These are phyloP conservation scores for Acanthamoeba rhysodes DNA, from an alignment of 208 protist species.

Conservation along the genomic window DNA sequence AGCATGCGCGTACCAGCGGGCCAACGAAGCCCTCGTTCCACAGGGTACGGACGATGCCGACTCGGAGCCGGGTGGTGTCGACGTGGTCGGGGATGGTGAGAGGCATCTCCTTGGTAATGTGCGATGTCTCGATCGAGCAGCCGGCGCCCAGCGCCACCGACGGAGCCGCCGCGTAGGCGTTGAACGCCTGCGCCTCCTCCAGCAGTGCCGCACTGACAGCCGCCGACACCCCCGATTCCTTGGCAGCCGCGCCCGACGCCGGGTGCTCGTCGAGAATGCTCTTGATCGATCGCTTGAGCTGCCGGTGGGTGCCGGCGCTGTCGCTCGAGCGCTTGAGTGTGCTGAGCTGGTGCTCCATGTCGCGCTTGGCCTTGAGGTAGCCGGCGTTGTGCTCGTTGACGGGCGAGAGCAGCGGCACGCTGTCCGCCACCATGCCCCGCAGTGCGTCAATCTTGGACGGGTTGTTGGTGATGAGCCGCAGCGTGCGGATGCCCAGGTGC, in stretches of 20 bases:
- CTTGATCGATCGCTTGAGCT: too few species aligned
- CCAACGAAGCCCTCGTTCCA: constrained; percentile 75
- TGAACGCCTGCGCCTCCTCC: background rate
- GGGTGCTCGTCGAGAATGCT: constrained; percentile 53
- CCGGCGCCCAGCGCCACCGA: background rate
- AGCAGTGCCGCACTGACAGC: background rate
- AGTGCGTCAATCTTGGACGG: constrained; percentile 41
- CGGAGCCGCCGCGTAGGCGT: background rate
- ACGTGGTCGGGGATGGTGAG: background rate
- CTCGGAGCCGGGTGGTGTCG: background rate
- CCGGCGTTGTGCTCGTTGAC: constrained; percentile 72
- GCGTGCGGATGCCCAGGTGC: constrained; percentile 24
- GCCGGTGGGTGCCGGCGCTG: too few species aligned
- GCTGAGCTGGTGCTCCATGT: constrained; percentile 51
- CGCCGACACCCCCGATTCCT: background rate
- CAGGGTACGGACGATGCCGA: constrained; percentile 75
- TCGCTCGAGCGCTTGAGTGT: too few species aligned
- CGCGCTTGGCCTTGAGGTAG: constrained; percentile 76
- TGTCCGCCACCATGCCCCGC: background rate
- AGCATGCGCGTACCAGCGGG: constrained; percentile 58
- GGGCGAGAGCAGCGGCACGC: constrained; percentile 68
- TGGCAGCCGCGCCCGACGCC: background rate
- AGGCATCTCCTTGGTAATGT: constrained; percentile 53
- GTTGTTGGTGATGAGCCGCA: constrained; percentile 77
- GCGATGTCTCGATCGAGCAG: constrained; percentile 5